Conservation (phyloP, 495 filamentous ascomycete genomes). For the Chaetomium tenue region DNA sequence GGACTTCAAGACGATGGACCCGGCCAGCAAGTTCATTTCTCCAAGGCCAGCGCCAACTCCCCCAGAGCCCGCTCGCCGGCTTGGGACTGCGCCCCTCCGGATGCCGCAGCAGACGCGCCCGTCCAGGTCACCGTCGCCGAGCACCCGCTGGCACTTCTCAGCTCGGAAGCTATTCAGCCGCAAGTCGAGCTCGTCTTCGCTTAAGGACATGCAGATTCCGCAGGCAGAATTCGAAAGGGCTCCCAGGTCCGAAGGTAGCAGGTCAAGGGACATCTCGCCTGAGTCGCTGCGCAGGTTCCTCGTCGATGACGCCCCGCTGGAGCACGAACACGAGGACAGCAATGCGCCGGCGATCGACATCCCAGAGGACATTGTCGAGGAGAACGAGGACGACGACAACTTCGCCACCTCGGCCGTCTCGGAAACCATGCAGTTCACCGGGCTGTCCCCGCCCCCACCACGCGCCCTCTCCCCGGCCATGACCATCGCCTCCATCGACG, state of each 20-base stretch:
- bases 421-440: constrained; percentile 43
- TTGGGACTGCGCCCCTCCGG: constrained; percentile 58
- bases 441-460: constrained; percentile 51
- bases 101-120: constrained; percentile 49
- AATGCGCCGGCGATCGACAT: constrained; percentile 39
- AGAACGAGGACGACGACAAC: constrained; percentile 55
- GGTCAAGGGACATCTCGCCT: constrained; percentile 49
- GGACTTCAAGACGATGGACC: constrained; percentile 71
- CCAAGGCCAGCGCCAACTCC: constrained; percentile 59
- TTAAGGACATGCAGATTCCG: constrained; percentile 20
- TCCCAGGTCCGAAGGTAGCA: constrained; percentile 39
- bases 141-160: constrained; percentile 44
- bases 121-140: constrained; percentile 50
- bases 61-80: constrained; percentile 48
- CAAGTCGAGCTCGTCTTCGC: constrained; percentile 37
- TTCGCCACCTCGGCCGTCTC: constrained; percentile 51
- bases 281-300: constrained; percentile 48
- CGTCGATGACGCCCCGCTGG: constrained; percentile 36
- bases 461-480: constrained; percentile 36
- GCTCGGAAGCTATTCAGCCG: constrained; percentile 45
- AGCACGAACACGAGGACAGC: constrained; percentile 22
- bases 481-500: constrained; percentile 12
- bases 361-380: constrained; percentile 54
- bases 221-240: constrained; percentile 33
- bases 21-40: constrained; percentile 69